Conservation (phyloP, 345 rosid species). For the Viola odorata region DNA sequence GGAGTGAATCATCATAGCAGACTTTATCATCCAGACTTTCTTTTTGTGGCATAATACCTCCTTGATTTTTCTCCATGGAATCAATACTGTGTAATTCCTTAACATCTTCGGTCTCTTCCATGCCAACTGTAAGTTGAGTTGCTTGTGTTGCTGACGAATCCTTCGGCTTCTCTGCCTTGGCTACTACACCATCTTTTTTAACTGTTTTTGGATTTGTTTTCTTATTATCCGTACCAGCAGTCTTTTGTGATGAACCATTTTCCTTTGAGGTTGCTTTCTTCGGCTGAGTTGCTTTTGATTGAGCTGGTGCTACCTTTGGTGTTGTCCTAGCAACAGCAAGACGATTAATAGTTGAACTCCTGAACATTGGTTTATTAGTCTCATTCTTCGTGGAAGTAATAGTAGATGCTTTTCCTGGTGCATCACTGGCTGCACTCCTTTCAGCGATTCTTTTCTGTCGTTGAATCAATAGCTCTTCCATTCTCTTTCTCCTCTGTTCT, state of each 20-base stretch:
- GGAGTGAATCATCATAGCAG: constrained; percentile 13
- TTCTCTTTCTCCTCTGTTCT: constrained; percentile 74
- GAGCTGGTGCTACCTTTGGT: constrained; percentile 36
- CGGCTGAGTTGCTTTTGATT: constrained; percentile 39
- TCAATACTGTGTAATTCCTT: constrained; percentile 43
- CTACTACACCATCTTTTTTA: constrained; percentile 34
- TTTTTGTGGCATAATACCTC: constrained; percentile 12
- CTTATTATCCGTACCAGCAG: constrained; percentile 27
- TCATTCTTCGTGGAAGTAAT: constrained; percentile 27
- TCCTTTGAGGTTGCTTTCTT: constrained; percentile 37
- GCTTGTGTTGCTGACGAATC: constrained; percentile 22
- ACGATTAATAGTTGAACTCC: constrained; percentile 84
- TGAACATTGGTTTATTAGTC: constrained; percentile 48
- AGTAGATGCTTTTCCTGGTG: constrained; percentile 26
- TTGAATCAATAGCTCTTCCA: constrained; percentile 62
- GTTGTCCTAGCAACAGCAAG: constrained; percentile 60
- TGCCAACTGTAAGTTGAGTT: constrained; percentile 20
- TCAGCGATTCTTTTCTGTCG: constrained; percentile 94
- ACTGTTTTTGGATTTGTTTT: constrained; percentile 29
- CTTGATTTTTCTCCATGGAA: constrained; percentile 32
- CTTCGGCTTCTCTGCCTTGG: constrained; percentile 14
- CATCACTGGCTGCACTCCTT: constrained; percentile 53
- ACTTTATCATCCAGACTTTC: constrained; percentile 20
- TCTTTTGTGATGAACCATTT: constrained; percentile 35
- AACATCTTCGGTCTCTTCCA: constrained; percentile 57